Base-by-base conservation (phyloP, 23 red algal genomes). In the Gracilariopsis chorda region DNA sequence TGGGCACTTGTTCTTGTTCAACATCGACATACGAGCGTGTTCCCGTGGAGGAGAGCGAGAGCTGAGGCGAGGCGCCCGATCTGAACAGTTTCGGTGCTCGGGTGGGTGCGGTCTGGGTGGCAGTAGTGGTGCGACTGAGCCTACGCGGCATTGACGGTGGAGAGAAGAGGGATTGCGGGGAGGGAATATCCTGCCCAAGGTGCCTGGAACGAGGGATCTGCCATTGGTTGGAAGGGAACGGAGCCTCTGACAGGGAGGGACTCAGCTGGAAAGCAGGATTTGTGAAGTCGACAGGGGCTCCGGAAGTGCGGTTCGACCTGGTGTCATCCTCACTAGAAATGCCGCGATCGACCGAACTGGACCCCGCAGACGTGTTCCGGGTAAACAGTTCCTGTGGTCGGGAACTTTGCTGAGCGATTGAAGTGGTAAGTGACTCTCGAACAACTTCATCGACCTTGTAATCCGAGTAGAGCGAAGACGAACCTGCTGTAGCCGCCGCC, bases 161-260 rank as follows among this genome's bases (percentile, higher is more conserved):
- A 43, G 82, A 87, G 34, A 87, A 87, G 16, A 87, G 43, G 10
- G 59, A 45, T 45, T 72, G 82, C 16, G 82, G 82, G 1, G 82
- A 87, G 32, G 72, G 59, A 39, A 87, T 70, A 34, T 87, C 64
- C 13, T 67, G 60, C 4, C 60, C 82, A 24, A 70, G 48, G 44
- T 8, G 60, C 2, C 55, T 67, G 16, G 53, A 48, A 14, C 65
- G 82, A 35, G 59, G 48, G 13, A 87, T 63, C 23, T 87, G 62
- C 82, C 82, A 87, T 30, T 87, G 82, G 44, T 87, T 87, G 20
- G 57, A 87, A 8, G 82, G 82, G 25, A 62, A 46, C 4, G 82
- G 82, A 7, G 60, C 82, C 8, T 87, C 82, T 29, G 82, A 72
- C 19, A 52, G 44, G 10, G 82, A 72, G 20, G 82, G 82, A 49